Conservation (phyloP, 768 basidiomycete species). For the Mrakia gelida region DNA sequence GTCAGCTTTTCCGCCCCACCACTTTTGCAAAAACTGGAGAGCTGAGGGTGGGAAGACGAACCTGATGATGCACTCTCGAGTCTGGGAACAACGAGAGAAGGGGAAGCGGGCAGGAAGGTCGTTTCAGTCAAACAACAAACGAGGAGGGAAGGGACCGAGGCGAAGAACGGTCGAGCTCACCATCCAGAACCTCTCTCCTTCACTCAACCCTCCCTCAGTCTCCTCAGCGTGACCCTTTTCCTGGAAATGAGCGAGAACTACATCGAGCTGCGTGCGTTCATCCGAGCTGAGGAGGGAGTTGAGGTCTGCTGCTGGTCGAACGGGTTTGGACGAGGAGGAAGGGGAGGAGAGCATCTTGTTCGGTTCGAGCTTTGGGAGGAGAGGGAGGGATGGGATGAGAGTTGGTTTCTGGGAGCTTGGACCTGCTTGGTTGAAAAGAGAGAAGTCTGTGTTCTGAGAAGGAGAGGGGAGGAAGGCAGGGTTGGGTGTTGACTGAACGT, state of each 20-base stretch:
- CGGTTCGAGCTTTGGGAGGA: neutral
- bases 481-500: no score
- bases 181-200: conserved; percentile 25
- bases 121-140: neutral
- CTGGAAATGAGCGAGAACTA: neutral
- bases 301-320: neutral
- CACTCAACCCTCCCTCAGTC: neutral
- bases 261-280: neutral
- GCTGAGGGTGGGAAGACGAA: neutral
- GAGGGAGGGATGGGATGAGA: no score
- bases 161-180: neutral
- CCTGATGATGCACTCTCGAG: conserved; percentile 17
- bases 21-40: neutral
- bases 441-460: no score
- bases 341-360: neutral
- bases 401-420: conserved; percentile 4
- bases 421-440: neutral
- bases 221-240: neutral
- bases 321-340: neutral
- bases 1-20: neutral
- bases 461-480: no score
- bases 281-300: neutral
- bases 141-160: neutral
- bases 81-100: neutral
- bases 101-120: neutral